Base-by-base conservation (phyloP, 495 filamentous ascomycete genomes). In the Lophiotrema nucula region DNA sequence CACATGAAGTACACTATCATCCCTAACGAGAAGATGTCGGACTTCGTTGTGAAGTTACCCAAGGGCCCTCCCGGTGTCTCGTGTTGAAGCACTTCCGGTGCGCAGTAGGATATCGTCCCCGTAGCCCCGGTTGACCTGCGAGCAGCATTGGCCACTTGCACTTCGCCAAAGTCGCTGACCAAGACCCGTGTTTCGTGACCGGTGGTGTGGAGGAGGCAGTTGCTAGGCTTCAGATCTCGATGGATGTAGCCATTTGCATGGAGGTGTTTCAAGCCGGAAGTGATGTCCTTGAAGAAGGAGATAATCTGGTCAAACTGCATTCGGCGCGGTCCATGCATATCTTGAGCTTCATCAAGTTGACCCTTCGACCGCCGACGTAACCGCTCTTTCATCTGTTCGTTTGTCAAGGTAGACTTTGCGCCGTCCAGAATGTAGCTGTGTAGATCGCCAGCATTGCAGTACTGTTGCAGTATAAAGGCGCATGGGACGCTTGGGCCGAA, bases 1-100 rank as follows among this genome's bases (percentile, higher is more conserved):
- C 95, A 97, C 73, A 97, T 83, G 62, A 97, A 97, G 71, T 97
- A 95, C 3, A 98, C 81, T 41, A 97, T 97, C 93, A 98, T 96
- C 28, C 93, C 93, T 0, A 98, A 72, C 2, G 91, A 96, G 73
- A 98, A 98, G 11, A 98, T 88, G 69, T 98, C 93, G 0, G 91
- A 96, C 66, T 97, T 98, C 47, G 87, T 88, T 0, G 89, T 95
- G 65, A 98, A 98, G 65, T 97, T 95, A 3, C 88, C 91, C 61
- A 88, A 88, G 11, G 79, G 78, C 12, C 93, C 93, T 52, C 72
- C 79, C 0, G 83, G 76, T 37, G 76, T 70, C 42, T 89, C 83
- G 54, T 78, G 84, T 38, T 79, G 83, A 27, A 98, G 73, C 16
- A 98, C 93, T 67, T 98, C 93, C 2, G 93, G 93, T 0, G 93